Base-by-base conservation (phyloP, 164 flowering plant species). In the Stephania yunnanensis region DNA sequence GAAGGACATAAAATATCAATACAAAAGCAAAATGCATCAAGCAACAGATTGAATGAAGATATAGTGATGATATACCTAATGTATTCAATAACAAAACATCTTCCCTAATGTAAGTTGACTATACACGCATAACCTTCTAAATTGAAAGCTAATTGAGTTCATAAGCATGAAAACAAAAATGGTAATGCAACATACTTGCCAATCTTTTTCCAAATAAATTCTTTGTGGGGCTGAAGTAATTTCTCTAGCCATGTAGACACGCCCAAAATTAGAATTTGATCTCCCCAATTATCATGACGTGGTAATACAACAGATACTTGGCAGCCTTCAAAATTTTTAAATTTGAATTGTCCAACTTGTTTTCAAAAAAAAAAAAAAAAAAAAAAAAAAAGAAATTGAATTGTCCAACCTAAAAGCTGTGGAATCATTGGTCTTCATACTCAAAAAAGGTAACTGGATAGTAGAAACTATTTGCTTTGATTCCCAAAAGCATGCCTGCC, bases 1-100 rank as follows among this genome's bases (percentile, higher is more conserved):
- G 83, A 70, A 42, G 71, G 76, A 20, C 66, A 46, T 9, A 55
- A 9, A 11, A 5, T 69, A 36, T 6, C 20, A 10, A n/a, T 15
- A 4, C 17, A 71, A 6, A 29, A 65, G 66, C 66, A 63, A 7
- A 10, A 2, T 65, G 29, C 36, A 65, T 9, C 36, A 65, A 65
- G 30, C 19, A 12, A 5, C 64, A 58, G 15, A 58, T 6, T 15
- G 64, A 58, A 58, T 19, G 20, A 10, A 58, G 15, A 1, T 5
- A 15, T 58, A 58, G 19, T 50, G 20, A 3, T 58, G 64, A 15
- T 12, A 19, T 5, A 58, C n/a, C 19, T 58, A 58, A 58, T 19
- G 6, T 0, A 12, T 58, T 5, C 4, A 2, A 50, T 10, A 58
- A 58, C 19, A 58, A 50, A 58, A 58, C 3, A 7, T 15, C 64